Evolutionary conservation across 495 filamentous ascomycete species (phyloP), one percentile per base, ranked within the genome.

Genomic region (Xylaria intraflava): DNA sequence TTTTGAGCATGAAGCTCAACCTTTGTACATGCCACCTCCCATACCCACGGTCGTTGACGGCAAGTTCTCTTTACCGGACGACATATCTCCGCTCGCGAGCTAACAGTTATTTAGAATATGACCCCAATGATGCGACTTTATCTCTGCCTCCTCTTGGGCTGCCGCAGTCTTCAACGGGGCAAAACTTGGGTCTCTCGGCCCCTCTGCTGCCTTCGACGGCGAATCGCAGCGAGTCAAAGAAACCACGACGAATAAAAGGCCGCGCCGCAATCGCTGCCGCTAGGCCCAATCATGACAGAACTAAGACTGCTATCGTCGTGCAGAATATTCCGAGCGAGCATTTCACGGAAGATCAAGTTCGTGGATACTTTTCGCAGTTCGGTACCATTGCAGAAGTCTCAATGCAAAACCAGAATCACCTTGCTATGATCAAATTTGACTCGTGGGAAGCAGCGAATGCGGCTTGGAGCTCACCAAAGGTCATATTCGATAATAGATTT

Each of bases 401-500:
- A 2, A 81, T 97, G 77, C 84, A 90, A 62, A 73, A 82, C 2
- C 84, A 87, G 61, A 90, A 88, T 60, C 78, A 81, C 40, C 67
- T 96, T 10, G 92, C 93, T 9, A 73, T 92, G 39, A 81, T 98
- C 59, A 93, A 88, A 56, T 97, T 81, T 46, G 81, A 83, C 33
- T 78, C 75, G 46, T 89, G 86, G 74, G 77, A 75, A 11, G 73
- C 84, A 38, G 93, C 93, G 14, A 83, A 86, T 57, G 78, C 82
- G 16, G 93, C 93, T 2, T 96, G 90, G 71, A 83, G 84, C 14
- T 95, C 89, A 36, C 93, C 93, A 0, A 95, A 94, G 64, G 88
- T 89, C 43, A 89, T 98, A 45, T 98, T 98, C 61, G 90, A 96
- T 56, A 98, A 98, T 58, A 79, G 93, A 17, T 98, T 98, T 61